Evolutionary conservation across 2,329 filamentous ascomycete genomes (phyloP), one percentile per base, ranked within the genome.

Genomic region (Amphichorda felina): DNA sequence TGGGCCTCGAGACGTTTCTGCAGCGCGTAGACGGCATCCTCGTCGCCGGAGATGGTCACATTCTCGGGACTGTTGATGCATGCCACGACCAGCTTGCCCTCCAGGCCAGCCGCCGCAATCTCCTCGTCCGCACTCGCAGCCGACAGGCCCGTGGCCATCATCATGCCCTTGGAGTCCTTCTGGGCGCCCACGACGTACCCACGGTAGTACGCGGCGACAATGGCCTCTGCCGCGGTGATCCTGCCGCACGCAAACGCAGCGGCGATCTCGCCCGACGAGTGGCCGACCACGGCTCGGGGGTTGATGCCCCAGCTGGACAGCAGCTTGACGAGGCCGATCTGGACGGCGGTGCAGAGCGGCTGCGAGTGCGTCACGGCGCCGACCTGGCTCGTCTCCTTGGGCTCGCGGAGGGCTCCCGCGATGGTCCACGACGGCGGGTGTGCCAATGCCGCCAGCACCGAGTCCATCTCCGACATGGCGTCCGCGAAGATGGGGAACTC

Each of bases 261-360:
- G 0, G 55, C 62, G 21, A 66, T 61, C 38, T 67, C 64, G 1
- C 64, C 64, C 2, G 47, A 53, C 0, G 58, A 63, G 38, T 68
- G 64, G 1, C 63, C 64, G 4, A 64, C 51, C 0, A 61, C 56
- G 1, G 49, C 53, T 5, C 43, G 19, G 0, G 60, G 55, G 2
- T 30, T 33, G 19, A 68, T 40, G 0, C 54, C 50, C 34, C 49
- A 48, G 2, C 42, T 40, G 0, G 26, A 25, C 3, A 69, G 50
- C 0, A 61, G 42, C 10, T 65, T 53, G 0, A 65, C 50, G 1
- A 70, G 42, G 0, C 46, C 62, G 2, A 69, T 39, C 38, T 68
- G 64, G 0, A 69, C 14, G 0, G 60, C 60, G 1, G 62, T 65
- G 25, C 55, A 65, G 0, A 61, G 27, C 0, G 64, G 54, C 36